Percentiles rank a stretch among this genome's conserved stretches.
Conservation (phyloP, 2,329 filamentous ascomycete genomes). For the Monilinia fructicola region DNA sequence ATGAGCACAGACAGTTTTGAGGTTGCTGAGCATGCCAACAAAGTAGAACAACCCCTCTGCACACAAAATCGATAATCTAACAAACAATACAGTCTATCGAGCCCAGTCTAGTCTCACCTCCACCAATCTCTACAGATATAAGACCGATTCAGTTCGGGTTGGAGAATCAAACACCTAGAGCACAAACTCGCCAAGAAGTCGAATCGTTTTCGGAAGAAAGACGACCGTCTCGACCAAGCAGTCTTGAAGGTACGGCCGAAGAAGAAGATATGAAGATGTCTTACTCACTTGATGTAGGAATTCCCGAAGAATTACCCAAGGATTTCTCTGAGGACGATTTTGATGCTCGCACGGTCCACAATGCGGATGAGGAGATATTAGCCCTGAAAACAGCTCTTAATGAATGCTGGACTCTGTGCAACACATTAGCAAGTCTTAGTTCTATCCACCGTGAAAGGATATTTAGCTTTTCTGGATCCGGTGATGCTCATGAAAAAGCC, state of each 20-base stretch:
- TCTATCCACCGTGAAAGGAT: constrained; percentile 78
- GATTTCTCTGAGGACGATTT: constrained; percentile 50
- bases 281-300: constrained; percentile 39
- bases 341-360: constrained; percentile 44
- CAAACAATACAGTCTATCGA: constrained; percentile 32
- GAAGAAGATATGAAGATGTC: constrained; percentile 23
- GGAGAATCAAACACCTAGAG: constrained; percentile 74
- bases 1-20: constrained; percentile 11
- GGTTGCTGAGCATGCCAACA: constrained; percentile 27
- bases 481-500: constrained; percentile 78
- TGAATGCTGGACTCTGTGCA: constrained; percentile 93
- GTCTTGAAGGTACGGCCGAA: constrained; percentile 67
- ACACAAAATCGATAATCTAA: background rate
- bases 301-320: constrained; percentile 44
- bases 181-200: constrained; percentile 78
- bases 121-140: constrained; percentile 75
- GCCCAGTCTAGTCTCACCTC: constrained; percentile 48
- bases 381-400: constrained; percentile 75
- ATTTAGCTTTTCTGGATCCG: constrained; percentile 71
- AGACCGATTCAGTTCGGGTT: constrained; percentile 63
- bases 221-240: constrained; percentile 56
- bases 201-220: constrained; percentile 53
- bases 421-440: constrained; percentile 81
- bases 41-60: constrained; percentile 27
- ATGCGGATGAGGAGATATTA: constrained; percentile 59